Evolutionary conservation across 2,329 filamentous ascomycete genomes (phyloP), one percentile per base, ranked within the genome.

Genomic region (Chaetomium strumarium): DNA sequence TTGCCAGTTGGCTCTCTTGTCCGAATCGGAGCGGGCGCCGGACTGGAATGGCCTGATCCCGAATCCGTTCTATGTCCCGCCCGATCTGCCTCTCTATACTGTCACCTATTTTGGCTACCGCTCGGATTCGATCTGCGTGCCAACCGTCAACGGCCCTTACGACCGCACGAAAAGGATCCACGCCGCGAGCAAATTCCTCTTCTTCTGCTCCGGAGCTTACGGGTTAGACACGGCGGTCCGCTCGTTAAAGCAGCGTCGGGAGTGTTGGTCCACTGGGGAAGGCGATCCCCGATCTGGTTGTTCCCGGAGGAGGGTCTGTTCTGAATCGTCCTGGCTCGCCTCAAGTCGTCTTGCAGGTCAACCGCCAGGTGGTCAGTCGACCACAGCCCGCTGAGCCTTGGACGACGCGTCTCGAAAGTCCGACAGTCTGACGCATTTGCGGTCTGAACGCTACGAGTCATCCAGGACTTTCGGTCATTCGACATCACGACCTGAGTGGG

Each of bases 11-110:
- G n/a, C 11, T 14, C 13, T 34, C 11, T 14, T 34, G 9, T 14
- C 41, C 24, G 19, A 41, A 36, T 47, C 33, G 30, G 33, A 34
- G 33, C 33, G 11, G 33, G 33, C 11, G 20, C 48, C 34, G 47
- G 52, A 16, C 33, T 51, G 38, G 43, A 31, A 41, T 46, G 46
- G 37, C 42, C 46, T 41, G 42, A 47, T 29, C 46, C 39, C 11
- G 36, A 6, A 13, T 30, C 42, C 20, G 42, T 42, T 46, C 29
- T n/a, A n/a, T n/a, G 33, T 42, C 45, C 24, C 24, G 24, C 20
- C n/a, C 20, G 20, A 9, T 14, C n/a, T 8, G 11, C 14, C 8
- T 48, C n/a, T 20, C 24, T 31, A 9, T 17, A n/a, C n/a, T 24
- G 30, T 39, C n/a, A n/a, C n/a, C n/a, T n/a, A n/a, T n/a, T n/a